Evolutionary conservation across 2,329 filamentous ascomycete species (phyloP), one percentile per base, ranked within the genome.

Genomic region (Trichophyton equinum): DNA sequence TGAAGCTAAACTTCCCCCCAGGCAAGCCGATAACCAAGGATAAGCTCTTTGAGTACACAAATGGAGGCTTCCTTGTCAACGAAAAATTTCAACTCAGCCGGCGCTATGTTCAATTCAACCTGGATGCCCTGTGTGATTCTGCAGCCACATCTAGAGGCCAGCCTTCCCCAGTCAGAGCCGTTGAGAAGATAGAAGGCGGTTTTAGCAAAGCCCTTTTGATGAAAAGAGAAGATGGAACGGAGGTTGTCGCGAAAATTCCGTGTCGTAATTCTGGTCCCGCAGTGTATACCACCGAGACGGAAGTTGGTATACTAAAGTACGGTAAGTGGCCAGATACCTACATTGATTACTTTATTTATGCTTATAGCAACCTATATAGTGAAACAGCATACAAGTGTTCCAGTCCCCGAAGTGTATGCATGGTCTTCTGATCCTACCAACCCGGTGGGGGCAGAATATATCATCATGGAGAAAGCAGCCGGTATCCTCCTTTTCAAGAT

Each of bases 161-260:
- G 1, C 6, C 22, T 15, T 68, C 63, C 53, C 65, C 42, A 1
- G 61, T 71, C 6, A 60, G 30, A 60, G 64, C 4, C 8, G 40
- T 63, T 27, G 62, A 63, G 11, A 70, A 70, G 59, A 61, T 70
- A 62, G 69, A 73, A 60, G 69, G 71, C 20, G 67, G 66, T 1
- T 72, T 72, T 58, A 71, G 65, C 62, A 74, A 72, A 59, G 71
- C 67, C 47, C 62, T 73, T 13, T 40, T 70, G 2, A 65, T 73
- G 62, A 67, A 15, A 58, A 72, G 63, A 49, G 63, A 62, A 18
- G 64, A 73, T 62, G 68, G 68, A 27, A 64, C 36, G 1, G 68
- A 72, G 56, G 60, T 72, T 1, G 66, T 74, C 58, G 71, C 69
- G 1, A 72, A 72, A 22, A 66, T 73, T 38, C 70, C 70, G 0